Evolutionary conservation across 2,329 filamentous ascomycete genomes (phyloP).

Genomic region (Hypoxylon sp.): DNA sequence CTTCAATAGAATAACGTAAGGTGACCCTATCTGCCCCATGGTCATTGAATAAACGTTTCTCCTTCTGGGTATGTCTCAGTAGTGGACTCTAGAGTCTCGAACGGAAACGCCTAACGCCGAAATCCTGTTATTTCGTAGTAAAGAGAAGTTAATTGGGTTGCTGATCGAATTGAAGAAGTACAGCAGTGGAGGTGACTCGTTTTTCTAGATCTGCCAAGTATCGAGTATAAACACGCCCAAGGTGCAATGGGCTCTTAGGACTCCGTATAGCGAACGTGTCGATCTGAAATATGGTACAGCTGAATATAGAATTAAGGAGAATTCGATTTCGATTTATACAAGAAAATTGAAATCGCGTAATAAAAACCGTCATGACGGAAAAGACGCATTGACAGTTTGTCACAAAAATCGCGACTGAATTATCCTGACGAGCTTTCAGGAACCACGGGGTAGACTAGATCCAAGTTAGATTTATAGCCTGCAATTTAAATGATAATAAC

Average conservation of each 20-base stretch:
- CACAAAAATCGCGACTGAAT: neutral
- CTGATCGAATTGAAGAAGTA: slow-evolving; percentile 12
- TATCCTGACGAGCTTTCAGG: slow-evolving; percentile 23
- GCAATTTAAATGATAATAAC: neutral
- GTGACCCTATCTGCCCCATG: slow-evolving; percentile 8
- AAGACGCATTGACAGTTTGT: neutral
- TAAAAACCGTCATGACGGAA: neutral
- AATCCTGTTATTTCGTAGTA: neutral
- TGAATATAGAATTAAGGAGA: neutral
- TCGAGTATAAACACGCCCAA: neutral
- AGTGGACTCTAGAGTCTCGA: neutral
- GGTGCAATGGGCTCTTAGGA: neutral
- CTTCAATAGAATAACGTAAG: slow-evolving; percentile 2
- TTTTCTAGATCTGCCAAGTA: slow-evolving; percentile 9
- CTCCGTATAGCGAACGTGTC: slow-evolving; percentile 1
- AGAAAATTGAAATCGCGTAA: slow-evolving; percentile 8
- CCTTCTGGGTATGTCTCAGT: neutral
- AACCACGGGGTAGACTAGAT: slow-evolving; percentile 36
- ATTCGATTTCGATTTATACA: slow-evolving; percentile 7
- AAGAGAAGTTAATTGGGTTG: slow-evolving; percentile 1
- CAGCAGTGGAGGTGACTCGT: slow-evolving; percentile 20
- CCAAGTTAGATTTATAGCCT: slow-evolving; percentile 12
- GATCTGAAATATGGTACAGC: slow-evolving; percentile 23
- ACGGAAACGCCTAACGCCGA: slow-evolving; percentile 15
- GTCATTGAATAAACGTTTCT: slow-evolving; percentile 11